These are phyloP conservation scores for Colletotrichum sp. DNA, from an alignment of 2,329 filamentous ascomycete species.

Conservation along the genomic window DNA sequence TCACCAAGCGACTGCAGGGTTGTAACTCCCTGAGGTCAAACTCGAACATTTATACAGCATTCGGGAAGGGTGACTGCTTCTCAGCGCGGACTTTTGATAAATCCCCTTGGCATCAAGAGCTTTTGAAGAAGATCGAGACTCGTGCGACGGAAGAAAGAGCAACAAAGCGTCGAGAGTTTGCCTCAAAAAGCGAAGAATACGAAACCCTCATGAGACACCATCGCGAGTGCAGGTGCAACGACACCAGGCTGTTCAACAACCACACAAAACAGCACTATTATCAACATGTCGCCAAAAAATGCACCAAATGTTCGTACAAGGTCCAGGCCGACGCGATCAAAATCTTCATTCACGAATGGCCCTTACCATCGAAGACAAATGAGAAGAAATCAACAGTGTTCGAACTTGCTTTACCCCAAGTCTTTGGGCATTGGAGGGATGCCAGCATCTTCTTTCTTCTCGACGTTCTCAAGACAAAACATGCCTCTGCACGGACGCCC, in stretches of 20 bases:
- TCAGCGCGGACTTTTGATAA: no score
- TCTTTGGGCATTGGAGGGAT: conserved; percentile 54
- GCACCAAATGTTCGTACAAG: conserved; percentile 28
- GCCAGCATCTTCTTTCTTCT: conserved; percentile 43
- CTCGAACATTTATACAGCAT: no score
- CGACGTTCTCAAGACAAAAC: conserved; percentile 35
- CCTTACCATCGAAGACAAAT: conserved; percentile 40
- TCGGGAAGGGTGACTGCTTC: no score
- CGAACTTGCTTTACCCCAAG: conserved; percentile 48
- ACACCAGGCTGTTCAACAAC: no score
- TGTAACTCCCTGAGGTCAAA: no score
- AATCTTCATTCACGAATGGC: conserved; percentile 61
- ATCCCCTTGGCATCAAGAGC: no score
- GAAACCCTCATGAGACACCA: no score
- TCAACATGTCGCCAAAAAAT: conserved; percentile 20
- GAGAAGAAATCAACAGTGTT: conserved; percentile 53
- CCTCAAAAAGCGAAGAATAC: no score
- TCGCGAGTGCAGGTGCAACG: no score
- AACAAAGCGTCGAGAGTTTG: no score
- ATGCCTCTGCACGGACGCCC: background rate
- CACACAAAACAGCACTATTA: background rate
- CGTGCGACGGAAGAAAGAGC: no score
- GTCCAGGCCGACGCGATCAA: conserved; percentile 36
- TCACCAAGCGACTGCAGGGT: conserved; percentile 33
- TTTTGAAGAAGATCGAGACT: no score